These are phyloP conservation scores for Graphilbum fragrans DNA, from an alignment of 2,329 filamentous ascomycete species.

Conservation along the genomic window DNA sequence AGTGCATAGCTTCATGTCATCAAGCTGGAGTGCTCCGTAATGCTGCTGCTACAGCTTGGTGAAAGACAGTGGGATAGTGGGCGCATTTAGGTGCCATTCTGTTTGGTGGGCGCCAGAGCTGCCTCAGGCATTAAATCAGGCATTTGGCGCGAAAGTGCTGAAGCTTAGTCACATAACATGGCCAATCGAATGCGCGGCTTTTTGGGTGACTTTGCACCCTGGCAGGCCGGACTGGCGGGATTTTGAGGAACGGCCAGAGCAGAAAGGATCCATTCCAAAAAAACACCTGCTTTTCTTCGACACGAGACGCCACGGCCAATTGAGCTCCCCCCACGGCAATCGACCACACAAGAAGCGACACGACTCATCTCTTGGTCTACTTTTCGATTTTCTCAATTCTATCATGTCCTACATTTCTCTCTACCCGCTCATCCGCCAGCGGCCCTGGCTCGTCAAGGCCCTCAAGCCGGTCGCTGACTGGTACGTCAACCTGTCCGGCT, in stretches of 20 bases:
- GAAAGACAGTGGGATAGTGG: too few species aligned
- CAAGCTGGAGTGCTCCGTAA: too few species aligned
- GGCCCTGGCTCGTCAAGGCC: slow-evolving; percentile 73
- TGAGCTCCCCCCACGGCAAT: background rate
- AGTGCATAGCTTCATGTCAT: too few species aligned
- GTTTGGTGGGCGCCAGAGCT: too few species aligned
- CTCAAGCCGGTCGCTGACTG: slow-evolving; percentile 74
- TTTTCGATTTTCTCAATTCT: background rate
- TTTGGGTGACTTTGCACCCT: slow-evolving; percentile 4
- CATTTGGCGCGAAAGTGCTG: background rate
- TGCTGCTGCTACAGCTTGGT: too few species aligned
- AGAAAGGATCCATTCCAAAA: background rate
- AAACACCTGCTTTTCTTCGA: background rate
- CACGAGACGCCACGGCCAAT: too few species aligned
- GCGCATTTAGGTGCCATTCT: too few species aligned
- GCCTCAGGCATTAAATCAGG: slow-evolving; percentile 6
- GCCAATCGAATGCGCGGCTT: slow-evolving; percentile 10
- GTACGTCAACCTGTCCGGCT: slow-evolving; percentile 71
- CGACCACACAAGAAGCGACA: background rate
- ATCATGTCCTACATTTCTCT: slow-evolving; percentile 57
- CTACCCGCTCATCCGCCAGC: slow-evolving; percentile 65
- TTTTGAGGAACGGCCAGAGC: slow-evolving; percentile 10
- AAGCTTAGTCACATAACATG: slow-evolving; percentile 1
- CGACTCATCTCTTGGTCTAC: background rate
- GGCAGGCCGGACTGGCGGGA: slow-evolving; percentile 11